Base-by-base conservation (phyloP, 441 rosid genomes). In the Pelargonium australe region DNA sequence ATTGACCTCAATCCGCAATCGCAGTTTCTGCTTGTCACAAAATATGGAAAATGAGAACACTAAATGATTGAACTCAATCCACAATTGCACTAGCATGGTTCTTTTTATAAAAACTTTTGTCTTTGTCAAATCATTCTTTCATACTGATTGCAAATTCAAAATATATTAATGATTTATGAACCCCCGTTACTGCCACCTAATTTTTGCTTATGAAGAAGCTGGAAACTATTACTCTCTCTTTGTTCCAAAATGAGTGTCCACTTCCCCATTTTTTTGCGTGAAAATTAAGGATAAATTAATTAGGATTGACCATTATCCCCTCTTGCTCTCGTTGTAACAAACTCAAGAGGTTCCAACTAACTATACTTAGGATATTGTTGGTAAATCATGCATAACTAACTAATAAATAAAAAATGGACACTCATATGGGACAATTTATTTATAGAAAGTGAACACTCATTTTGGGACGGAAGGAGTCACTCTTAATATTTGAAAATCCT, bases 1-100 rank as follows among this genome's bases (percentile, higher is more conserved):
- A 65, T 14, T 43, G 19, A n/a, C 99, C 77, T 95, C 99, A 17
- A 95, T 90, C 65, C 90, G 70, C 82, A 92, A 73, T 62, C 94
- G 81, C 67, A 91, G 81, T 79, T 91, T 94, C 97, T 90, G 84
- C 69, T 73, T 41, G 16, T 23, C 44, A 68, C 64, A 74, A 75
- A 57, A 70, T 74, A 55, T 14, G 69, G 43, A 58, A 34, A 51
- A 66, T 4, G 37, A 70, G 45, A 72, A 43, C n/a, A 14, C 40
- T 67, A 19, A 61, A 23, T 37, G 65, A 65, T 16, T 43, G 20
- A n/a, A 23, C 44, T 58, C 60, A 65, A 53, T 60, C 16, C 2
- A 72, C 28, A 45, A 16, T 5, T 10, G 55, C 68, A 65, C 40
- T 16, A 19, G 13, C 19, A 12, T 17, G 0, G 23, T n/a, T 58